Evolutionary conservation across 768 basidiomycete genomes (phyloP).

Genomic region (Tulasnella calospora): DNA sequence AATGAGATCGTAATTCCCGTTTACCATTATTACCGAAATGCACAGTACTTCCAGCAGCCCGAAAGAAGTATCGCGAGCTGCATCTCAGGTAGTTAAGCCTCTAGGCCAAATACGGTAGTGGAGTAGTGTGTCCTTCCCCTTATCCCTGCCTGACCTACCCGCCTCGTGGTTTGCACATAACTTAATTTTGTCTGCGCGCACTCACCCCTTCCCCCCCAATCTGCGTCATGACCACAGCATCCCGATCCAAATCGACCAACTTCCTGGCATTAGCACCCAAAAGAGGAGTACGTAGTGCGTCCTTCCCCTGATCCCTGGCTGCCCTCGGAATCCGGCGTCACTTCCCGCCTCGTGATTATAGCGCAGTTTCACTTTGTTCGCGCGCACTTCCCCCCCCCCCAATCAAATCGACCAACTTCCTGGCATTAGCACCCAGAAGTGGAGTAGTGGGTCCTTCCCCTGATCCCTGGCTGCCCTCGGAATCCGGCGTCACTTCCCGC

Average conservation of each 20-base stretch:
- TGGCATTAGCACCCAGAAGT: too few species aligned
- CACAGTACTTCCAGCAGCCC: too few species aligned
- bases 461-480: background rate
- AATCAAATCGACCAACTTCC: too few species aligned
- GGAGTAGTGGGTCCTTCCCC: background rate
- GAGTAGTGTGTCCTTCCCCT: background rate
- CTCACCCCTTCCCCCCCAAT: background rate
- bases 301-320: background rate
- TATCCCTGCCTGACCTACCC: background rate
- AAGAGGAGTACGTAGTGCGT: background rate
- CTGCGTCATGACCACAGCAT: background rate
- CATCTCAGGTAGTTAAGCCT: too few species aligned
- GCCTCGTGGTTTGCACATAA: background rate
- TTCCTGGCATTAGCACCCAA: constrained; percentile 1
- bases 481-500: background rate
- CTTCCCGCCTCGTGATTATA: background rate
- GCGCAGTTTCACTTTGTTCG: background rate
- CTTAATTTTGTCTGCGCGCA: background rate
- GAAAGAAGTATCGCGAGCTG: too few species aligned
- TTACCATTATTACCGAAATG: too few species aligned
- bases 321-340: background rate
- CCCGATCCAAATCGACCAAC: background rate
- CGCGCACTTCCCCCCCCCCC: background rate
- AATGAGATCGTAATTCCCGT: too few species aligned
- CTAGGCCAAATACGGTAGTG: too few species aligned